phyloP scores from a whole-genome alignment of 1,284 basidiomycete genomes.

The Cryptococcus sp. region DNA sequence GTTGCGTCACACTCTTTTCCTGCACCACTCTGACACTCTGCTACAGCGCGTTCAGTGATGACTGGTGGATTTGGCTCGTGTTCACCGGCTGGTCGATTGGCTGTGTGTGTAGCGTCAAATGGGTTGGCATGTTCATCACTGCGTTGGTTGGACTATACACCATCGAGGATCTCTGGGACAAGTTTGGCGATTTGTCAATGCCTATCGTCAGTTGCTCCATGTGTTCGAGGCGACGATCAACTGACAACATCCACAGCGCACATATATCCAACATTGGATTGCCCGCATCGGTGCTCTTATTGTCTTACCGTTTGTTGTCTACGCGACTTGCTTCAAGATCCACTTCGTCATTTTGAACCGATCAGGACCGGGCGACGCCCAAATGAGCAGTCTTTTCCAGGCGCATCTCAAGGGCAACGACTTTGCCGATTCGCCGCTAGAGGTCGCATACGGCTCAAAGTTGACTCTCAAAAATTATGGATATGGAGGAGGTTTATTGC shows the following conservation, averaged over 20 bases:
- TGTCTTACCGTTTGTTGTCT: slow-evolving; percentile 83
- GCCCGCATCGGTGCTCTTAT: slow-evolving; percentile 86
- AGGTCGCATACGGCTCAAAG: slow-evolving; percentile 86
- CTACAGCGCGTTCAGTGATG: slow-evolving; percentile 78
- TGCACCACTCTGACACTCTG: neutral
- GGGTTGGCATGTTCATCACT: slow-evolving; percentile 94
- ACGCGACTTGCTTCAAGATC: slow-evolving; percentile 91
- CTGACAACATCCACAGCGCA: slow-evolving; percentile 53
- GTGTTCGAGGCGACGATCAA: neutral
- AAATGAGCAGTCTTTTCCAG: slow-evolving; percentile 98
- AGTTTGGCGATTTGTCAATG: slow-evolving; percentile 95
- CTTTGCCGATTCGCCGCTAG: slow-evolving; percentile 83
- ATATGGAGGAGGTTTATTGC: slow-evolving; percentile 92
- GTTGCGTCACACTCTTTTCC: slow-evolving; percentile 39
- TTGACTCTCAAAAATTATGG: slow-evolving; percentile 97
- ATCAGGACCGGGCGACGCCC: slow-evolving; percentile 92
- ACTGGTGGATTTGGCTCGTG: slow-evolving; percentile 96
- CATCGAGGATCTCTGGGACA: slow-evolving; percentile 96
- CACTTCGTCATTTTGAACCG: slow-evolving; percentile 94
- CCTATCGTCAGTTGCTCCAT: slow-evolving; percentile 63
- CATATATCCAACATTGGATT: slow-evolving; percentile 88
- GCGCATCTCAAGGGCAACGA: slow-evolving; percentile 95
- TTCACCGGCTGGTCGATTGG: slow-evolving; percentile 92
- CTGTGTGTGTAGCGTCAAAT: slow-evolving; percentile 94
- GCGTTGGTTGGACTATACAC: slow-evolving; percentile 94